Evolutionary conservation across 768 basidiomycete genomes (phyloP).

Genomic region (Exidia glandulosa): DNA sequence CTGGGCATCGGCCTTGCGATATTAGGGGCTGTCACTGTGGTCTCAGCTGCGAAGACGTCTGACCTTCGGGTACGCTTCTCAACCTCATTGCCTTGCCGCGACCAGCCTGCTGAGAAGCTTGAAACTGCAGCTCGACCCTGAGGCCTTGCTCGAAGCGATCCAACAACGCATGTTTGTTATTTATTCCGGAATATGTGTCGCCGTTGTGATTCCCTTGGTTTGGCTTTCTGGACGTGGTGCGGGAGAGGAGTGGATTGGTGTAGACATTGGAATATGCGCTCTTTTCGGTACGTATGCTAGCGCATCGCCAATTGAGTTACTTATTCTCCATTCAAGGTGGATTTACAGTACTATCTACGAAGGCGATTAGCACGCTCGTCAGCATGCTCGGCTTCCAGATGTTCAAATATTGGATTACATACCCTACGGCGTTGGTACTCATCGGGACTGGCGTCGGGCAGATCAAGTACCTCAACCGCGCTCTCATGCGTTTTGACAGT

Average conservation of each 20-base stretch:
- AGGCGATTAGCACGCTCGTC: constrained; percentile 79
- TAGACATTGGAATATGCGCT: constrained; percentile 85
- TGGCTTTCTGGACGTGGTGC: constrained; percentile 51
- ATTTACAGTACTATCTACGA: constrained; percentile 89
- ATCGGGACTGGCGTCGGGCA: constrained; percentile 68
- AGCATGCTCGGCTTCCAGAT: constrained; percentile 68
- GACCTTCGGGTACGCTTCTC: constrained; percentile 39
- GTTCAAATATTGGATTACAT: constrained; percentile 73
- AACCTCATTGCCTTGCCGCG: not conserved
- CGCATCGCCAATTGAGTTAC: not conserved
- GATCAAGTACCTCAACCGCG: constrained; percentile 73
- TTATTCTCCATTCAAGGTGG: constrained; percentile 41
- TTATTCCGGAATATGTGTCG: constrained; percentile 58
- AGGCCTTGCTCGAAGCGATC: constrained; percentile 57
- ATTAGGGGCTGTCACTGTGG: constrained; percentile 87
- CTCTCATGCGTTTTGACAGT: constrained; percentile 86
- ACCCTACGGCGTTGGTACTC: constrained; percentile 67
- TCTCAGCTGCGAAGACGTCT: constrained; percentile 64
- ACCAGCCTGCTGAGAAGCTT: not conserved
- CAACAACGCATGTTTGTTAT: constrained; percentile 61
- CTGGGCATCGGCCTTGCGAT: constrained; percentile 72
- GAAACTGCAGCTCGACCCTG: constrained; percentile 40
- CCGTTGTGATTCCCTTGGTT: constrained; percentile 37
- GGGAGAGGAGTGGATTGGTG: constrained; percentile 60
- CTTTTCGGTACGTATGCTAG: constrained; percentile 51